Base-by-base conservation (phyloP, 306 rosid species). In the Rosa lucieae region DNA sequence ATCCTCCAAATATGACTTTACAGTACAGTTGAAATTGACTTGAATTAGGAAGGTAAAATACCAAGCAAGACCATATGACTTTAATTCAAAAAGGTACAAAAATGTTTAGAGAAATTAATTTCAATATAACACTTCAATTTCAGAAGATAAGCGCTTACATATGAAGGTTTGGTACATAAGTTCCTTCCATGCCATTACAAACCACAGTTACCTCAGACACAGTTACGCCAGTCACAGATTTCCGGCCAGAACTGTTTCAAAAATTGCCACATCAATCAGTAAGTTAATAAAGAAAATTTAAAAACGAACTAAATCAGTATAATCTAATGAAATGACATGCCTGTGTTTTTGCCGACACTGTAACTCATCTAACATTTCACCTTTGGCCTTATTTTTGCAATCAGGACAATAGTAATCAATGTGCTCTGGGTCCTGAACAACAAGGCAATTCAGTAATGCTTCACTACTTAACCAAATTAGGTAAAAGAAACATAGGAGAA, bases 121-220 rank as follows among this genome's bases (percentile, higher is more conserved):
- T 20, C 29, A 76, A 65, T 1, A 37, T 55, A 49, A 76, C 70
- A 35, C 75, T 42, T 47, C 44, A 73, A 68, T 70, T 70, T 67
- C 66, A 20, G 74, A 76, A 65, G 78, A 23, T 75, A 76, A 71
- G 80, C 87, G 48, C 97, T 91, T 93, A 95, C 99, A 93, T 77
- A 87, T 95, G 98, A 81, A 91, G 89, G 72, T 88, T 85, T 55
- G 91, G 94, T 79, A 91, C 84, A 81, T 95, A 93, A 67, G 79
- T 77, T 84, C 97, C 99, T 70, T 91, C 99, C 94, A 95, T 88
- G 86, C 94, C 97, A 86, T 91, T 93, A 92, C 99, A 95, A 87
- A 95, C 90, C 88, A 95, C 99, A 72, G 59, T 44, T 74, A 93
- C 44, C 76, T 77, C 77, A 56, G 74, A 21, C 29, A 18, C 63